phyloP scores from a whole-genome alignment of 2,329 filamentous ascomycete species.

The Microdochium trichocladiopsis region DNA sequence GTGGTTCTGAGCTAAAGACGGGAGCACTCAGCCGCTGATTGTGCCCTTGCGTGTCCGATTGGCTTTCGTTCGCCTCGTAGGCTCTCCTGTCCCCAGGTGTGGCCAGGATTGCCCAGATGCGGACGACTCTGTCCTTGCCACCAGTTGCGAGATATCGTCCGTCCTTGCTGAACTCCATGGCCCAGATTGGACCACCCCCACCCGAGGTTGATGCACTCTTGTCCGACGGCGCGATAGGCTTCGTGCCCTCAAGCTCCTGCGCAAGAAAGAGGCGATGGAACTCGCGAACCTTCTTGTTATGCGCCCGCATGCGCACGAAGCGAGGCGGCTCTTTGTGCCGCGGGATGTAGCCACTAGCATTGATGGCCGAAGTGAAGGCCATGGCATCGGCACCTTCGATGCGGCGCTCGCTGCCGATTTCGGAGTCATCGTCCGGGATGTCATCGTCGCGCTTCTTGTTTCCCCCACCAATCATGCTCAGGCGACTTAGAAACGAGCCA shows the following conservation, averaged over 20 bases:
- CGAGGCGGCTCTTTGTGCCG: constrained; percentile 81
- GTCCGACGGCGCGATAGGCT: constrained; percentile 22
- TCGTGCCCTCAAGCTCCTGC: constrained; percentile 71
- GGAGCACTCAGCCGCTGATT: constrained; percentile 71
- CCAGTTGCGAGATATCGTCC: constrained; percentile 88
- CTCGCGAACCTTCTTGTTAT: constrained; percentile 73
- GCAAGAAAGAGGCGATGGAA: constrained; percentile 88
- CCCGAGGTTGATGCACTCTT: constrained; percentile 29
- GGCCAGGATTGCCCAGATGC: constrained; percentile 84
- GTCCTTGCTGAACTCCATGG: constrained; percentile 86
- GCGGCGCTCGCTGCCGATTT: constrained; percentile 57
- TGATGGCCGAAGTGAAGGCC: constrained; percentile 72
- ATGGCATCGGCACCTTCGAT: constrained; percentile 77
- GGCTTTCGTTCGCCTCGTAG: constrained; percentile 52
- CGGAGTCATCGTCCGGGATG: constrained; percentile 59
- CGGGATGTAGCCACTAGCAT: constrained; percentile 70
- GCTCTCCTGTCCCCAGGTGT: constrained; percentile 70
- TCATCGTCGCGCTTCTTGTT: constrained; percentile 66
- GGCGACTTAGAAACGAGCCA: constrained; percentile 68
- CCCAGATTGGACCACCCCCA: constrained; percentile 69
- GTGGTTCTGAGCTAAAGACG: constrained; percentile 75
- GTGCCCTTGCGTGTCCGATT: neutral
- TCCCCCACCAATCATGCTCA: constrained; percentile 62
- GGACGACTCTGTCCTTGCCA: constrained; percentile 77
- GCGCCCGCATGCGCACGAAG: constrained; percentile 79